Evolutionary conservation across 75 land plant species (phyloP).

Genomic region (Adiantum capillusveneris): DNA sequence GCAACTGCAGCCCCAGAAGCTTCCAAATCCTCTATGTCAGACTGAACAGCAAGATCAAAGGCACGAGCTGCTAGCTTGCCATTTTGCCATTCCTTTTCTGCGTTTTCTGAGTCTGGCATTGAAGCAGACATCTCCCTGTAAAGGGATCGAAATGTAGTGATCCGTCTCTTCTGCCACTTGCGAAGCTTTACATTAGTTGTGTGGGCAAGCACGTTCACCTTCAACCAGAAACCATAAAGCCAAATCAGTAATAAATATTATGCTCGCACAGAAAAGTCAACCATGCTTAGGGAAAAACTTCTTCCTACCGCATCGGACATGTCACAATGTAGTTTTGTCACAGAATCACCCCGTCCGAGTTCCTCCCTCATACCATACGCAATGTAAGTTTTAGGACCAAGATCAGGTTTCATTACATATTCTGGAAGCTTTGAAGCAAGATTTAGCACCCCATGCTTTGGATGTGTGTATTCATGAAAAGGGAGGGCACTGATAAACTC

Average conservation of each 20-base stretch:
- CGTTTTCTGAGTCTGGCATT: too few species aligned
- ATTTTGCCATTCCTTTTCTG: background rate
- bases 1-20: too few species aligned
- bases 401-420: constrained; percentile 51
- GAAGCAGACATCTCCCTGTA: constrained; percentile 5
- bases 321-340: constrained; percentile 91
- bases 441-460: constrained; percentile 63
- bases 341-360: constrained; percentile 91
- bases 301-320: constrained; percentile 73
- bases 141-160: constrained; percentile 18
- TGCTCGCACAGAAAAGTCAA: background rate
- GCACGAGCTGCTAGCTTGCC: too few species aligned
- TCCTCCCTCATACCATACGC: constrained; percentile 78
- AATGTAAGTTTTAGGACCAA: constrained; percentile 88
- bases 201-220: constrained; percentile 81
- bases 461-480: constrained; percentile 74
- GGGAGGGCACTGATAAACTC: constrained; percentile 73
- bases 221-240: background rate
- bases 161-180: constrained; percentile 12
- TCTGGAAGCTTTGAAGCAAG: constrained; percentile 69
- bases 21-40: too few species aligned
- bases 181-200: constrained; percentile 36
- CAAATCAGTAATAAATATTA: background rate
- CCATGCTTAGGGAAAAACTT: background rate
- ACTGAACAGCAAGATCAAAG: too few species aligned